Evolutionary conservation across 352 stramenopile genomes (phyloP).

Genomic region (Phytophthora cajani): DNA sequence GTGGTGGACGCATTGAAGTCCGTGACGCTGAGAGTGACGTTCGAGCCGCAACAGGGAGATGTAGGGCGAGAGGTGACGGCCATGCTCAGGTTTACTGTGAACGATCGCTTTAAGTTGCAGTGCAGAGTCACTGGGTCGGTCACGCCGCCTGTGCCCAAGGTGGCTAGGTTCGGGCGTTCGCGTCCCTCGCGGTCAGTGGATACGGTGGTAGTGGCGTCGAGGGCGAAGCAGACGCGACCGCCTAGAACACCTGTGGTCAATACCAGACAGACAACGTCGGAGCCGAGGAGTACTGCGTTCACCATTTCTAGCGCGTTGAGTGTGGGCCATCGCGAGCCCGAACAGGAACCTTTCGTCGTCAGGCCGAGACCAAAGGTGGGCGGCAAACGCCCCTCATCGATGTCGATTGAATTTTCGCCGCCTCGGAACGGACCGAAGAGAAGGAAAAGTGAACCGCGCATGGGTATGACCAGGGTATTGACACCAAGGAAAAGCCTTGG

Average conservation of each 20-base stretch:
- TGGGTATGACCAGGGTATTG: conserved; percentile 10
- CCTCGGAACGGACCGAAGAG: conserved; percentile 37
- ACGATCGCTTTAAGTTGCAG: conserved; percentile 61
- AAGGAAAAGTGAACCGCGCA: conserved; percentile 30
- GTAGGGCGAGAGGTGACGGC: conserved; percentile 47
- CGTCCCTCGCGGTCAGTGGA: conserved; percentile 1
- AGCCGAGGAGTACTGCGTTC: conserved; percentile 11
- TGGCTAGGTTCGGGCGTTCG: conserved; percentile 34
- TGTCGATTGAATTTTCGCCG: conserved; percentile 56
- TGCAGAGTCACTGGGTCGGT: conserved; percentile 50
- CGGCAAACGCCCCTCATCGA: conserved; percentile 43
- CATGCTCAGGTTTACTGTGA: conserved; percentile 69
- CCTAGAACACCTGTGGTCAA: conserved; percentile 9
- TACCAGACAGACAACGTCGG: conserved; percentile 1
- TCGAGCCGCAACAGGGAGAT: conserved; percentile 56
- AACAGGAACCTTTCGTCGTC: conserved; percentile 21
- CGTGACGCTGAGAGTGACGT: conserved; percentile 67
- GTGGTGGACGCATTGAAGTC: conserved; percentile 66
- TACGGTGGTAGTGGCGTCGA: conserved; percentile 13
- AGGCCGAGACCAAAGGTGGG: conserved; percentile 22
- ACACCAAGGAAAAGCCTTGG: conserved; percentile 17
- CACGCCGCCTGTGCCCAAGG: conserved; percentile 28
- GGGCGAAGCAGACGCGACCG: conserved; percentile 2
- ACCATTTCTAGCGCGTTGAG: conserved; percentile 11
- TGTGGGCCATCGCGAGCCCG: conserved; percentile 16